A percentile compares a stretch with the other conserved stretches of the same genome.
Evolutionary conservation across 805 yeast species (phyloP).

Genomic region (Sugiyamaella valdiviana): DNA sequence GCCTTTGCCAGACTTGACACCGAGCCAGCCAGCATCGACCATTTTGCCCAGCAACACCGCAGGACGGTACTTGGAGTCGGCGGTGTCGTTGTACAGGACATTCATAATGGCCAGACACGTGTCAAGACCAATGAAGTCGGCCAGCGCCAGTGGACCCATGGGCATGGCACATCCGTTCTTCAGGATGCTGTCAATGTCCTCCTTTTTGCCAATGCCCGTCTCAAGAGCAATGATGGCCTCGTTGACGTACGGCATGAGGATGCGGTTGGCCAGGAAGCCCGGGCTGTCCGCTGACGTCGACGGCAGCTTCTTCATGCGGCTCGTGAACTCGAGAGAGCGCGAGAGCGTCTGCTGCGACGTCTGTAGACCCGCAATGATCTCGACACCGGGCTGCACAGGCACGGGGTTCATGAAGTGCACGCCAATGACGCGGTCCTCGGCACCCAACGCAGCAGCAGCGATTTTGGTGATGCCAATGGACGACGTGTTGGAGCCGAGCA

Average conservation of each 20-base stretch:
- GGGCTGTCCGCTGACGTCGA: constrained; percentile 37
- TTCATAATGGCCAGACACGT: constrained; percentile 39
- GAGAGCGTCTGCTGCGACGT: constrained; percentile 33
- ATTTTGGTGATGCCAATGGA: constrained; percentile 39
- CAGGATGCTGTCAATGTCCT: constrained; percentile 41
- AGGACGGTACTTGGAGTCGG: constrained; percentile 40
- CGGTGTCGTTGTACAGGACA: constrained; percentile 36
- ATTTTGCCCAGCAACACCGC: constrained; percentile 32
- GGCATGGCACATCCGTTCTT: constrained; percentile 43
- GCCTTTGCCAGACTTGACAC: constrained; percentile 37
- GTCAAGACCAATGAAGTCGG: constrained; percentile 41
- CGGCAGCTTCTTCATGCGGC: constrained; percentile 33
- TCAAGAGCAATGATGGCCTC: constrained; percentile 38
- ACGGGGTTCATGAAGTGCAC: constrained; percentile 43
- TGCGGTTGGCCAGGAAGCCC: constrained; percentile 40
- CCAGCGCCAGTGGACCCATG: constrained; percentile 40
- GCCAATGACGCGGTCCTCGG: constrained; percentile 37
- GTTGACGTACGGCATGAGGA: constrained; percentile 39
- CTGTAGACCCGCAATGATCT: constrained; percentile 38
- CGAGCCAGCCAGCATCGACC: constrained; percentile 40
- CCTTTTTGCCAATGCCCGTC: constrained; percentile 36
- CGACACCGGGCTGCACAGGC: constrained; percentile 41
- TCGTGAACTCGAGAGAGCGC: constrained; percentile 29
- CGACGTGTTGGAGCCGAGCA: constrained; percentile 39
- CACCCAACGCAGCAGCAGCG: constrained; percentile 39